Percentiles rank a stretch among this genome's conserved stretches.
Evolutionary conservation across 2,329 filamentous ascomycete species (phyloP).

Genomic region (Trichophyton mentagrophytes): DNA sequence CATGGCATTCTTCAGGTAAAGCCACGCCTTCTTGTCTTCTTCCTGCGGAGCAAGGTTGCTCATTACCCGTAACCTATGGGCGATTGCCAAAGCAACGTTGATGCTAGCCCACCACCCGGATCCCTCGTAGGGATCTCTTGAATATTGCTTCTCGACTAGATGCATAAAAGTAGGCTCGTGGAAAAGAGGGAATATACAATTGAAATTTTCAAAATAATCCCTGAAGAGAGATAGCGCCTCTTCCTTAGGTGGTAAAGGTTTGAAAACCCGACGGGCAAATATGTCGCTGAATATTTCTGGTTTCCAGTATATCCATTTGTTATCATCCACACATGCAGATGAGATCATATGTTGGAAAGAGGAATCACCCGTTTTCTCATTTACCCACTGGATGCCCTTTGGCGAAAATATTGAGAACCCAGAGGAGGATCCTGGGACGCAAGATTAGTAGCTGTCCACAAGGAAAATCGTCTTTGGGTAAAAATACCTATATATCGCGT

Average conservation of each 20-base stretch:
- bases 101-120: slow-evolving; percentile 98
- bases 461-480: background rate
- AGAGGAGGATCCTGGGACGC: slow-evolving; percentile 70
- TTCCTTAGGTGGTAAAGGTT: slow-evolving; percentile 68
- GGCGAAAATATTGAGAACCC: slow-evolving; percentile 98
- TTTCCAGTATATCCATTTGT: slow-evolving; percentile 96
- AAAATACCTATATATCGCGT: slow-evolving; percentile 80
- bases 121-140: slow-evolving; percentile 78
- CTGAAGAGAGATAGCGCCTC: slow-evolving; percentile 78
- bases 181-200: slow-evolving; percentile 95
- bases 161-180: slow-evolving; percentile 99
- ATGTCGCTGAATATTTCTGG: slow-evolving; percentile 93
- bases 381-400: slow-evolving; percentile 97
- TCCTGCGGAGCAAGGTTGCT: slow-evolving; percentile 81
- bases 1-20: slow-evolving; percentile 92
- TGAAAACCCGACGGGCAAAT: slow-evolving; percentile 74
- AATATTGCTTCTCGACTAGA: slow-evolving; percentile 87
- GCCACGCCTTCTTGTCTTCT: slow-evolving; percentile 90
- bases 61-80: slow-evolving; percentile 86
- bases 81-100: slow-evolving; percentile 86
- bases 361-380: slow-evolving; percentile 88
- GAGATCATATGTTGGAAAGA: slow-evolving; percentile 94
- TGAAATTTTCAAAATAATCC: slow-evolving; percentile 97
- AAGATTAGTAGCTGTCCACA: background rate
- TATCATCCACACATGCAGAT: slow-evolving; percentile 77